These are phyloP conservation scores for Neurospora sp. DNA, from an alignment of 495 filamentous ascomycete genomes.

Conservation along the genomic window DNA sequence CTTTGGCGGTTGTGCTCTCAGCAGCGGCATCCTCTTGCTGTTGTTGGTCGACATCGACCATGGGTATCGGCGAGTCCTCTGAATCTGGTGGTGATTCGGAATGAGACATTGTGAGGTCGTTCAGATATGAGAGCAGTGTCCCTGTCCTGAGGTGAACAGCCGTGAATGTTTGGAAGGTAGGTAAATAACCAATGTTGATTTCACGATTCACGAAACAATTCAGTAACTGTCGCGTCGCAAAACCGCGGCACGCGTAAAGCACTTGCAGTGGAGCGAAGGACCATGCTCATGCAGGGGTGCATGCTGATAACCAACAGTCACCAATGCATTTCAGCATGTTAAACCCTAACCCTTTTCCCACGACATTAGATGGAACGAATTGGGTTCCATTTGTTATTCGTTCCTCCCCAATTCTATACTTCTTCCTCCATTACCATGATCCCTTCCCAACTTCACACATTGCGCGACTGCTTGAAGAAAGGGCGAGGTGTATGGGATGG, in stretches of 20 bases:
- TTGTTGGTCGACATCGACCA: conserved; percentile 4
- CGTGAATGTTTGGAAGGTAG: not conserved
- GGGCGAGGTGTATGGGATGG: not conserved
- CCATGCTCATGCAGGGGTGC: not conserved
- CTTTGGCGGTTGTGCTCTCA: not conserved
- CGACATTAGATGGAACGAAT: not conserved
- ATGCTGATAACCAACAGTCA: not conserved
- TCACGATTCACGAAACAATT: not conserved
- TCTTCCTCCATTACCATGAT: too few species aligned
- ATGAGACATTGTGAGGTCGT: conserved; percentile 7
- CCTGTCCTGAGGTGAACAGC: not conserved
- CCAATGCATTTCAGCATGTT: not conserved
- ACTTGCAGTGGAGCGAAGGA: not conserved
- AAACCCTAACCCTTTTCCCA: not conserved
- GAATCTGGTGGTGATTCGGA: conserved; percentile 2
- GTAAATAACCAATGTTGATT: not conserved
- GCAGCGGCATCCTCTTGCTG: not conserved
- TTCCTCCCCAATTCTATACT: not conserved
- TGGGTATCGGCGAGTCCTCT: not conserved
- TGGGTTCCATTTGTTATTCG: not conserved
- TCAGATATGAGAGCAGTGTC: not conserved
- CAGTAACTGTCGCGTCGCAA: not conserved
- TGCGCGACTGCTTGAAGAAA: not conserved
- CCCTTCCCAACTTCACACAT: too few species aligned
- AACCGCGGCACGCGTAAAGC: conserved; percentile 8